Percentiles rank a stretch among this genome's conserved stretches.
phyloP scores from a whole-genome alignment of 2,329 filamentous ascomycete species.

The Lasiodiplodia gonubiensis region DNA sequence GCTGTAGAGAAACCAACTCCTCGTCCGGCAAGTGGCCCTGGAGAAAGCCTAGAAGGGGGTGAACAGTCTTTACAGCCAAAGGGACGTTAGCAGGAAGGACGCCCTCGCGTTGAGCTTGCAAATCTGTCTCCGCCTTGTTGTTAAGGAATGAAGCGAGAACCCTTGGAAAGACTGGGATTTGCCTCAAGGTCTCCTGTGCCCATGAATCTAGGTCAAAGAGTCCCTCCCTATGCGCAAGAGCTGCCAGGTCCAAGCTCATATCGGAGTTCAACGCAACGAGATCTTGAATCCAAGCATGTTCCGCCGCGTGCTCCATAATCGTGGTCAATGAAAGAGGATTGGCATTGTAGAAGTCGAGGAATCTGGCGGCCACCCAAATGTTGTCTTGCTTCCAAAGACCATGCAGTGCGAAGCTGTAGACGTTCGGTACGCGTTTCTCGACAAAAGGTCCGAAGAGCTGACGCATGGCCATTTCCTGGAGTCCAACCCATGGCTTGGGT shows the following conservation, averaged over 20 bases:
- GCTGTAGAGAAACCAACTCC: slow-evolving; percentile 80
- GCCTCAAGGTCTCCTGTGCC: slow-evolving; percentile 71
- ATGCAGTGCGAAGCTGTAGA: slow-evolving; percentile 84
- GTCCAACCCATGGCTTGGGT: slow-evolving; percentile 74
- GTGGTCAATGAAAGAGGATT: slow-evolving; percentile 70
- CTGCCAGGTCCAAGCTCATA: slow-evolving; percentile 85
- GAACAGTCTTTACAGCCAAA: slow-evolving; percentile 84
- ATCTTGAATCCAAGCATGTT: slow-evolving; percentile 83
- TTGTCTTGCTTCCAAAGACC: slow-evolving; percentile 91
- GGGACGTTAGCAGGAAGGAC: slow-evolving; percentile 71
- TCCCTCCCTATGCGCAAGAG: slow-evolving; percentile 80
- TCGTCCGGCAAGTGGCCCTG: slow-evolving; percentile 64
- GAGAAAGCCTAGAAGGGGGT: slow-evolving; percentile 77
- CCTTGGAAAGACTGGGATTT: slow-evolving; percentile 71
- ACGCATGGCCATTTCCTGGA: slow-evolving; percentile 76
- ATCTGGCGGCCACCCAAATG: slow-evolving; percentile 79
- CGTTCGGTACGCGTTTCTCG: slow-evolving; percentile 73
- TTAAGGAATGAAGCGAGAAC: slow-evolving; percentile 80
- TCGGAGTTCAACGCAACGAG: slow-evolving; percentile 79
- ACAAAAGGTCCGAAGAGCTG: slow-evolving; percentile 85
- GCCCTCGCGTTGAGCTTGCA: slow-evolving; percentile 74
- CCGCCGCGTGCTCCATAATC: slow-evolving; percentile 79
- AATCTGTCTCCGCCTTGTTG: slow-evolving; percentile 83
- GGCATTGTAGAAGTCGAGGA: slow-evolving; percentile 76
- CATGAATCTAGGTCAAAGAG: slow-evolving; percentile 82